Base-by-base conservation (phyloP, 2,329 filamentous ascomycete genomes). In the Elsinoe necatrix region DNA sequence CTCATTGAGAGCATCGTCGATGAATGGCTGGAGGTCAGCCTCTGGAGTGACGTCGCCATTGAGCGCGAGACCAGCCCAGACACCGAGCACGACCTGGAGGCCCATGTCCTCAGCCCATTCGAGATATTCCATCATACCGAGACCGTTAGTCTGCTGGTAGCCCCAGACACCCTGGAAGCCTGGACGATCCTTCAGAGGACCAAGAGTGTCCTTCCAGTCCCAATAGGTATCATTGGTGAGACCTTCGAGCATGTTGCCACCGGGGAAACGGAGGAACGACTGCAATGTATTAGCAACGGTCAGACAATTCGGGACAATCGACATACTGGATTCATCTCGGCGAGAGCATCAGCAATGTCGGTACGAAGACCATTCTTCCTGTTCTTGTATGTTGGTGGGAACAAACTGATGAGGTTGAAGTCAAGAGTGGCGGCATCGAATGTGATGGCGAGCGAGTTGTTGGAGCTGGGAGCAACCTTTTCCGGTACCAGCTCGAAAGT, bases 41-140 rank as follows among this genome's bases (percentile, higher is more conserved):
- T 78, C 67, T 1, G 67, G 66, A 11, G 72, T 45, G 2, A 79
- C 68, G 1, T 77, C 77, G 12, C 77, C 69, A 35, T 77, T 74
- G 1, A 83, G 72, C 2, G 60, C 55, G 9, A 63, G 60, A 45
- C 61, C 62, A 16, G 61, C 62, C 58, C 60, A 69, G 41, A 68
- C 37, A 1, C 72, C 81, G 4, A 85, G 70, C 1, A 85, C 73
- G 11, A 39, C 21, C 20, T 52, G 31, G 25, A 52, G 34, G 16
- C 20, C 20, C 48, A 52, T 52, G 14, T 52, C 48, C n/a, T 52
- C 48, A 20, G 48, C 48, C 48, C 48, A 52, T 31, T 52, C 48
- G 6, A 63, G 77, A 60, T 85, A 85, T 67, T 86, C 83, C 47
- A 84, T 66, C 7, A 83, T 70, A 14, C 82, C 83, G 1, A 86